These are phyloP conservation scores for Chaetomiaceae sp. DNA, from an alignment of 2,329 filamentous ascomycete genomes.

Conservation along the genomic window DNA sequence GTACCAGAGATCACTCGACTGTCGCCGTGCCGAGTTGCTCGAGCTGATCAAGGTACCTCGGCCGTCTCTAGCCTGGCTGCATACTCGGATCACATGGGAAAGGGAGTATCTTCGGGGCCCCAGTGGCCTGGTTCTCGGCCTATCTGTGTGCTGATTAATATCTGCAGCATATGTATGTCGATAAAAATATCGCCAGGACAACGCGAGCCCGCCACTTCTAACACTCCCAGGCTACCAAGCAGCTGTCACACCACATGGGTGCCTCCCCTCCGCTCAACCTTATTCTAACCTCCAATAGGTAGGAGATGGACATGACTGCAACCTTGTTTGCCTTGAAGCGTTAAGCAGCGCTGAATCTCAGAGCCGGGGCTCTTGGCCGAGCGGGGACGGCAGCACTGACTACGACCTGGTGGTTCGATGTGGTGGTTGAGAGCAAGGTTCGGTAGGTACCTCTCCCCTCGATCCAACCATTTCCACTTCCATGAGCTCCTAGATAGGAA, in stretches of 20 bases:
- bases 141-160: not conserved
- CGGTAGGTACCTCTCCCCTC: not conserved
- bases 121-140: conserved; percentile 1
- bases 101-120: not conserved
- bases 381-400: conserved; percentile 12
- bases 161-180: not conserved
- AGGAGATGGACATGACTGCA: not conserved
- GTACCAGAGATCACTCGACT: no score
- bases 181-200: conserved; percentile 3
- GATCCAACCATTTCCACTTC: not conserved
- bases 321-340: not conserved
- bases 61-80: no score
- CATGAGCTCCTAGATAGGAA: not conserved
- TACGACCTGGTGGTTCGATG: conserved; percentile 12
- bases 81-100: not conserved
- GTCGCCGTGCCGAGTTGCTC: no score
- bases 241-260: not conserved
- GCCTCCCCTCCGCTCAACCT: not conserved
- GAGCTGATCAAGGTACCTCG: no score
- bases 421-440: no score
- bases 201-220: not conserved
- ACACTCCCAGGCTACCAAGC: no score
- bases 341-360: no score
- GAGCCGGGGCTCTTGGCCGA: no score
- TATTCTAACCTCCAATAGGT: conserved; percentile 2